These are phyloP conservation scores for Heliocybe sulcata DNA, from an alignment of 1,284 basidiomycete species.

Conservation along the genomic window DNA sequence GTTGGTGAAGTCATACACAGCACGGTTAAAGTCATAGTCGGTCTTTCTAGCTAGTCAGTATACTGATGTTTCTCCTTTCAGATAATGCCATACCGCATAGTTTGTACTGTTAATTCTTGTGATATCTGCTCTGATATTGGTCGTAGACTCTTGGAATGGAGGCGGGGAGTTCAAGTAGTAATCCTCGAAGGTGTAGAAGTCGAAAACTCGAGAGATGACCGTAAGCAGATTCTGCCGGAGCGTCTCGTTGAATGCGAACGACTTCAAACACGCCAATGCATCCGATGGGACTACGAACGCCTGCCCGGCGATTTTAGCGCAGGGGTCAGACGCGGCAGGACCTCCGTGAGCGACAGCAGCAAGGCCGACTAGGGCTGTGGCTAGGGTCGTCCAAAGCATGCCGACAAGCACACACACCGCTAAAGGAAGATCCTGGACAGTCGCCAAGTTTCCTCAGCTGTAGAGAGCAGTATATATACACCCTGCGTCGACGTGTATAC, in stretches of 20 bases:
- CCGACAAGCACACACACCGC: background rate
- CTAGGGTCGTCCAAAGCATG: background rate
- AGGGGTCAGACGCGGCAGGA: conserved; percentile 29
- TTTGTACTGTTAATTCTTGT: conserved; percentile 38
- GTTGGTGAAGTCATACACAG: conserved; percentile 47
- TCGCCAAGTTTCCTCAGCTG: background rate
- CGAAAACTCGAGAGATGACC: conserved; percentile 46
- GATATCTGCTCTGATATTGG: conserved; percentile 44
- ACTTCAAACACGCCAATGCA: conserved; percentile 50
- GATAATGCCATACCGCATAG: conserved; percentile 28
- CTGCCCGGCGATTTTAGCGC: conserved; percentile 40
- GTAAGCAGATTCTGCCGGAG: conserved; percentile 51
- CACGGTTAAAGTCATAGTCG: conserved; percentile 58
- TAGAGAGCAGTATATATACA: background rate
- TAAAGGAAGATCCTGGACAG: background rate
- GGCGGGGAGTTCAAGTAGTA: conserved; percentile 51
- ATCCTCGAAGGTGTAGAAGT: conserved; percentile 62
- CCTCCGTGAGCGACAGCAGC: conserved; percentile 9
- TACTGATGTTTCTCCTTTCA: background rate
- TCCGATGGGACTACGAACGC: conserved; percentile 41
- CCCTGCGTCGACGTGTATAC: background rate
- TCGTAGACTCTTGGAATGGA: conserved; percentile 54
- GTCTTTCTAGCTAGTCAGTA: conserved; percentile 26
- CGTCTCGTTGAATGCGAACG: conserved; percentile 60
- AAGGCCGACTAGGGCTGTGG: conserved; percentile 5